Evolutionary conservation across 169 alveolate genomes (phyloP), one percentile per base, ranked within the genome.

Genomic region (Eimeria acervulina): DNA sequence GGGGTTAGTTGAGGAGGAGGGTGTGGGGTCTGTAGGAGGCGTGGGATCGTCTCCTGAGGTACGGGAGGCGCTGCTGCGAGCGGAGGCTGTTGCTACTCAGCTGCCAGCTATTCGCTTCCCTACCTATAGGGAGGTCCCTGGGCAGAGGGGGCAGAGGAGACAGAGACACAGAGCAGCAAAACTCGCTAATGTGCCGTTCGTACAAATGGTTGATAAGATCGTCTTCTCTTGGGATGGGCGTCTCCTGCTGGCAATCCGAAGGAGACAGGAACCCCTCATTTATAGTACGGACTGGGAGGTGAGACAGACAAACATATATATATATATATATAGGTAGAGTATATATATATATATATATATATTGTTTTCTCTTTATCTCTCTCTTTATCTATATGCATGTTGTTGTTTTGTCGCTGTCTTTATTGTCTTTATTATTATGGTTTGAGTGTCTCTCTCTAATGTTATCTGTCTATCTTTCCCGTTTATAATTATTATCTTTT

Each of bases 211-310:
- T 15, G 89, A 78, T 31, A 78, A 78, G 33, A 78, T 78, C 31
- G 89, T 78, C 23, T 91, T 91, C 76, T 91, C 95, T 17, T 91
- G 95, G 95, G 83, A 83, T 12, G 95, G 95, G 13, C n/a, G 52
- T 17, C 47, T 91, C 63, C 83, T 91, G 59, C 90, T 91, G 36
- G 74, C 84, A 36, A 76, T 91, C 28, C 90, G 80, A 7, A 72
- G 88, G 33, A 72, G 95, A n/a, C 52, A 52, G 28, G 66, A 72
- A 15, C 95, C 95, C 31, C 95, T 91, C 33, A 63, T 91, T 31
- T 91, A 91, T 63, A 66, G 80, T n/a, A 74, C 95, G 0, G 81
- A 83, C 55, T 42, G 81, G 63, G 90, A 47, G 89, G 95, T 91
- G 28, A 66, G 94, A 7, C 55, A 47, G 55, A 47, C 19, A 5